These are phyloP conservation scores for Epichloe gansuensis DNA, from an alignment of 2,329 filamentous ascomycete species.

Conservation along the genomic window DNA sequence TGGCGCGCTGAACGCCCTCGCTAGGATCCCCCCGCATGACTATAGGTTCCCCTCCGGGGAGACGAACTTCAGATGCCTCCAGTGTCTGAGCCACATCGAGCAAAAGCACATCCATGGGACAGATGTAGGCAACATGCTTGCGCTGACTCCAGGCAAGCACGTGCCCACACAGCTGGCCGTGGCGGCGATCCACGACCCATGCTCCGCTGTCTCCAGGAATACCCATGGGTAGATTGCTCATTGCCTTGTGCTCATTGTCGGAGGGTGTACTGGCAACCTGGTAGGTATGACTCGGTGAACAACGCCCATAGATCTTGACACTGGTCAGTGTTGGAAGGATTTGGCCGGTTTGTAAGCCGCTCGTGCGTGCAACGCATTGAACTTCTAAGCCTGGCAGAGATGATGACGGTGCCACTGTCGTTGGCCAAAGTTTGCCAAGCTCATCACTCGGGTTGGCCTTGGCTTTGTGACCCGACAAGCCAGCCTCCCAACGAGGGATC, in stretches of 20 bases:
- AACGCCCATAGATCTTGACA: constrained; percentile 77
- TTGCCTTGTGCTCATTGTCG: constrained; percentile 3
- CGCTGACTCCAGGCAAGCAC: constrained; percentile 77
- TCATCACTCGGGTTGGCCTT: constrained; percentile 14
- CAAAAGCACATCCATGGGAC: constrained; percentile 83
- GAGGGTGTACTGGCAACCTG: constrained; percentile 36
- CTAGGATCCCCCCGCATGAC: constrained; percentile 16
- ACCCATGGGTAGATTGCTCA: constrained; percentile 31
- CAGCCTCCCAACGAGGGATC: constrained; percentile 33
- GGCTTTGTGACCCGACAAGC: constrained; percentile 7
- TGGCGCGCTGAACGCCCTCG: not conserved
- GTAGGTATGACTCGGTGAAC: constrained; percentile 63
- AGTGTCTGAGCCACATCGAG: constrained; percentile 74
- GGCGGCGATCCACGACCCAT: constrained; percentile 73
- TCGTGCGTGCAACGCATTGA: constrained; percentile 79
- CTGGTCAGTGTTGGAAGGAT: constrained; percentile 68
- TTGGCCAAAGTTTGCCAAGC: constrained; percentile 33
- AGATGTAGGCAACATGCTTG: constrained; percentile 78
- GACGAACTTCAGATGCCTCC: constrained; percentile 52
- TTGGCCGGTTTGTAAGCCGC: constrained; percentile 64
- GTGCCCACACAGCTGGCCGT: constrained; percentile 76
- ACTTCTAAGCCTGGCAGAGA: constrained; percentile 64
- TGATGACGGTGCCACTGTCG: constrained; percentile 43
- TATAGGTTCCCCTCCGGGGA: constrained; percentile 48
- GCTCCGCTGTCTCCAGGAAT: constrained; percentile 86